phyloP scores from a whole-genome alignment of 2,329 filamentous ascomycete genomes.

The Cladosporium halotolerans region DNA sequence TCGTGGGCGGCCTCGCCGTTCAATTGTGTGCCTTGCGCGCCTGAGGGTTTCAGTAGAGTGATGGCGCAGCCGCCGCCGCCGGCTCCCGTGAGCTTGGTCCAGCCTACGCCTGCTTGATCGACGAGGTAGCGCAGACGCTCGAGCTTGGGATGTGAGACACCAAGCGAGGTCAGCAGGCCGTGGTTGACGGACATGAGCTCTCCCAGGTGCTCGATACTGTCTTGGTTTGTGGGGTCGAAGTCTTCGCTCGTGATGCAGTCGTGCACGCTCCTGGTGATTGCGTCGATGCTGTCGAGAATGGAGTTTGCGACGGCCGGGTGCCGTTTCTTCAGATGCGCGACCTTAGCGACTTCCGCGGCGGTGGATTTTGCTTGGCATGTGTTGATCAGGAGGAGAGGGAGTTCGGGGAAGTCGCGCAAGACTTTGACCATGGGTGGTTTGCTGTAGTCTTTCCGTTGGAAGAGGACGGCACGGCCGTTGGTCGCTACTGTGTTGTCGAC shows the following conservation, averaged over 20 bases:
- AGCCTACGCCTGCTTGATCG: conserved; percentile 82
- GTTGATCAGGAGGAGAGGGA: conserved; percentile 84
- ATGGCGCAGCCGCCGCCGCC: conserved; percentile 96
- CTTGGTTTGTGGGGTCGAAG: conserved; percentile 60
- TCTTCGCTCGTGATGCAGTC: conserved; percentile 48
- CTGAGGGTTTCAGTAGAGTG: conserved; percentile 69
- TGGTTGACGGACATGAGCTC: conserved; percentile 92
- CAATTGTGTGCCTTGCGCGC: conserved; percentile 39
- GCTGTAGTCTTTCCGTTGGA: conserved; percentile 68
- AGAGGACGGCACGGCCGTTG: conserved; percentile 89
- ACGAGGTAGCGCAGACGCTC: conserved; percentile 88
- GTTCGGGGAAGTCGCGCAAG: conserved; percentile 81
- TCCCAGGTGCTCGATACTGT: conserved; percentile 66
- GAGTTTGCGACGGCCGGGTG: conserved; percentile 73
- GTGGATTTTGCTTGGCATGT: conserved; percentile 86
- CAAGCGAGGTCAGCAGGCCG: conserved; percentile 80
- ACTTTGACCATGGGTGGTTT: conserved; percentile 68
- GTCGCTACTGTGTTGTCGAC: conserved; percentile 95
- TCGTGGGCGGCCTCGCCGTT: conserved; percentile 19
- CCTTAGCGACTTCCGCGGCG: conserved; percentile 77
- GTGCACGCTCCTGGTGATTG: conserved; percentile 56
- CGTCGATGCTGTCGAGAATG: conserved; percentile 81
- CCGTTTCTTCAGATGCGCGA: conserved; percentile 61
- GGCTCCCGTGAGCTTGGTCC: conserved; percentile 95
- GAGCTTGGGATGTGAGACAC: conserved; percentile 88